A percentile compares a stretch with the other conserved stretches of the same genome.
phyloP scores from a whole-genome alignment of 1,284 basidiomycete genomes.

The Ceratobasidium sp. region DNA sequence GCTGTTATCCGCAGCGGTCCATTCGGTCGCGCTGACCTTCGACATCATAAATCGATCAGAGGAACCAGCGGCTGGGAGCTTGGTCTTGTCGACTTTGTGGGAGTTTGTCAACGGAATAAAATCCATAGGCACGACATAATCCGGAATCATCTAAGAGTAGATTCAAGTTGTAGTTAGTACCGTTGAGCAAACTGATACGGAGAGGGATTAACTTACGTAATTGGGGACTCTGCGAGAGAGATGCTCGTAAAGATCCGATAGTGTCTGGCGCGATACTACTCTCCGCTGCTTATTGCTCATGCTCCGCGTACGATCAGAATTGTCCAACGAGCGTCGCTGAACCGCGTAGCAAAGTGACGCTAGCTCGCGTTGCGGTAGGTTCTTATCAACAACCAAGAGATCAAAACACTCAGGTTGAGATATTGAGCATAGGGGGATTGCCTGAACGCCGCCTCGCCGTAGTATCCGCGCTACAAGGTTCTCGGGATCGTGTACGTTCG shows the following conservation, averaged over 20 bases:
- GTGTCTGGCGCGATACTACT: neutral
- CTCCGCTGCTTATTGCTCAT: neutral
- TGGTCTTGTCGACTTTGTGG: neutral
- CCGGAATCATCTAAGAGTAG: slow-evolving; percentile 4
- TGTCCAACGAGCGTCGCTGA: neutral
- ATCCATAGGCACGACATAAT: neutral
- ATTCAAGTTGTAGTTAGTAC: neutral
- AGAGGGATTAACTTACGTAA: neutral
- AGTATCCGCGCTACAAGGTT: neutral
- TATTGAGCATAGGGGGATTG: neutral
- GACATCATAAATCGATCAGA: neutral
- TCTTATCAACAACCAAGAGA: neutral
- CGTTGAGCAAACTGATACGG: neutral
- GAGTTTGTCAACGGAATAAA: neutral
- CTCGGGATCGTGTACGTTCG: neutral
- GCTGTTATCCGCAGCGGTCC: neutral
- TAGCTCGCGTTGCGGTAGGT: neutral
- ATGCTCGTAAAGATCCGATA: neutral
- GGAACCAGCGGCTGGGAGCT: neutral
- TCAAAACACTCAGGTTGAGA: neutral
- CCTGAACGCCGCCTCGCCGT: neutral
- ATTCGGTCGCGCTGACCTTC: neutral
- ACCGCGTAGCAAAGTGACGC: neutral
- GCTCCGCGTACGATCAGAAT: neutral
- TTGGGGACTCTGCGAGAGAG: neutral